These are phyloP conservation scores for Rubroboletus pulcherrimus DNA, from an alignment of 768 basidiomycete genomes.

Conservation along the genomic window DNA sequence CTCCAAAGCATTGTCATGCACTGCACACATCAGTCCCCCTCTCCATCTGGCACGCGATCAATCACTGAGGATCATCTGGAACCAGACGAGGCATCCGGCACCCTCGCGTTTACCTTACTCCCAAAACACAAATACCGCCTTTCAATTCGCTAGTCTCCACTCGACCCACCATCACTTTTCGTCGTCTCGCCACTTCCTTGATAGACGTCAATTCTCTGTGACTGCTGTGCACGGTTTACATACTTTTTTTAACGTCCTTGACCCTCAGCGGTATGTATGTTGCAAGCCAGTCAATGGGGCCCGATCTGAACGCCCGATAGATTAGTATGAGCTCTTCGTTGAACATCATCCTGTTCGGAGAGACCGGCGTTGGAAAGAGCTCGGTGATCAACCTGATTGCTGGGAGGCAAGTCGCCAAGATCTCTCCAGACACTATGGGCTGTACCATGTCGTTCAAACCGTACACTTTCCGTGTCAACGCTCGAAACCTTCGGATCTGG, in stretches of 20 bases:
- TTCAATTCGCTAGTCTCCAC: not conserved
- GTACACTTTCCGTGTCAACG: slow-evolving; percentile 24
- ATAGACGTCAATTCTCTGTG: not conserved
- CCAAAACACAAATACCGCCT: slow-evolving; percentile 15
- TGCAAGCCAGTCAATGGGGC: not conserved
- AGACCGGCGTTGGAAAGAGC: slow-evolving; percentile 38
- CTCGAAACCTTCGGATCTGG: slow-evolving; percentile 24
- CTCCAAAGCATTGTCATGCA: not conserved
- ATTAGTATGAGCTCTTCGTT: slow-evolving; percentile 18
- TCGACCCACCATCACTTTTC: not conserved
- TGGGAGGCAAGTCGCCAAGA: slow-evolving; percentile 20
- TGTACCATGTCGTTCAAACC: slow-evolving; percentile 35
- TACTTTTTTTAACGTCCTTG: not conserved
- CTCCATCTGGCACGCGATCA: slow-evolving; percentile 9
- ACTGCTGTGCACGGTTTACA: not conserved
- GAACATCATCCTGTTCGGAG: slow-evolving; percentile 45
- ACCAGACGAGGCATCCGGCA: slow-evolving; percentile 9
- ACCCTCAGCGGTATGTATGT: slow-evolving; percentile 8
- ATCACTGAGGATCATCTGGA: slow-evolving; percentile 21
- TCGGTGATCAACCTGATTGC: slow-evolving; percentile 34
- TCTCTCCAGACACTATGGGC: slow-evolving; percentile 30
- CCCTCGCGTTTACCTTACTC: not conserved
- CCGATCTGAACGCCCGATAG: slow-evolving; percentile 20
- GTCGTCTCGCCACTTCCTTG: not conserved
- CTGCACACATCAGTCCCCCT: not conserved